A percentile compares a stretch with the other conserved stretches of the same genome.
phyloP scores from a whole-genome alignment of 2,329 filamentous ascomycete species.

The Aspergillus sp. region DNA sequence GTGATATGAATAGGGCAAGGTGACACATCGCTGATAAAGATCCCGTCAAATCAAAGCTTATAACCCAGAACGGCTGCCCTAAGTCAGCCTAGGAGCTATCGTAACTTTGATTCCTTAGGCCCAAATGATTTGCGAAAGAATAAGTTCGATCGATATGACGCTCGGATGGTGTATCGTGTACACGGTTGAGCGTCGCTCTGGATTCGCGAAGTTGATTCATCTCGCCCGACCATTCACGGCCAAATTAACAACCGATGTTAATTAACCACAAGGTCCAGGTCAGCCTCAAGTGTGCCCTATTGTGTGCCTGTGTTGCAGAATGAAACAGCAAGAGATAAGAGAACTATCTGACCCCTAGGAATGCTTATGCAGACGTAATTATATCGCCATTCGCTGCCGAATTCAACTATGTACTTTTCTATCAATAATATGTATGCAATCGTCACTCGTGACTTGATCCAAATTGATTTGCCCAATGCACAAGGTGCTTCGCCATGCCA shows the following conservation, averaged over 20 bases:
- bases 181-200: constrained; percentile 82
- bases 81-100: not conserved
- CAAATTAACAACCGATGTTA: constrained; percentile 95
- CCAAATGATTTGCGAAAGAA: constrained; percentile 17
- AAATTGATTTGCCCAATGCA: not conserved
- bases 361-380: too few relatives aligned
- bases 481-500: too few relatives aligned
- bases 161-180: constrained; percentile 56
- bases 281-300: constrained; percentile 42
- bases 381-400: too few relatives aligned
- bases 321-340: too few relatives aligned
- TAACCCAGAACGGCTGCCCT: not conserved
- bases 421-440: not conserved
- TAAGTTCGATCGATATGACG: constrained; percentile 34
- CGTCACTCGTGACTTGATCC: not conserved
- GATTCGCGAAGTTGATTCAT: constrained; percentile 93
- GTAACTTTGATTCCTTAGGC: not conserved
- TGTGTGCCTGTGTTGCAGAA: too few relatives aligned
- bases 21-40: not conserved
- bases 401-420: not conserved
- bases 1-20: not conserved
- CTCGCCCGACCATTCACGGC: constrained; percentile 93
- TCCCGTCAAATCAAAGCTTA: not conserved
- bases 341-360: too few relatives aligned
- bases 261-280: constrained; percentile 77